Evolutionary conservation across 192 early-diverging fungal species (phyloP).

Genomic region (Backusella tuberculispora): DNA sequence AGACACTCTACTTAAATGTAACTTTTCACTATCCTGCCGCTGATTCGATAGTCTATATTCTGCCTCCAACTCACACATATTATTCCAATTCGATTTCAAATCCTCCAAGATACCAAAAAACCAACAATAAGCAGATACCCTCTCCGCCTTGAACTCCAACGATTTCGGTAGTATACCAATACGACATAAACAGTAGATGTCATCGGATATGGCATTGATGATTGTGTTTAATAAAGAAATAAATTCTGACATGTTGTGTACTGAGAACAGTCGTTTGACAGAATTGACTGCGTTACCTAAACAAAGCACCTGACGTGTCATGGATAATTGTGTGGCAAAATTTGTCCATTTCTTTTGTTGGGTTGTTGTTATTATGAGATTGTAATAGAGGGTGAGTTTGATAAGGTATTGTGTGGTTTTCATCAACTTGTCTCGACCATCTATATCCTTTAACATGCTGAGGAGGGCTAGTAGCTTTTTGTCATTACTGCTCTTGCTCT

Average conservation of each 20-base stretch:
- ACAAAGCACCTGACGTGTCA: conserved; percentile 73
- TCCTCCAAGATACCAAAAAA: conserved; percentile 71
- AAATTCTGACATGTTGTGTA: too few relatives aligned
- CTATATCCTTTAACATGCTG: conserved; percentile 67
- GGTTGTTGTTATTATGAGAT: conserved; percentile 18
- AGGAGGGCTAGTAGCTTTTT: conserved; percentile 46
- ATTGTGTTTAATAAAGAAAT: conserved; percentile 24
- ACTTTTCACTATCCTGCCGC: conserved; percentile 28
- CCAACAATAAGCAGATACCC: conserved; percentile 69
- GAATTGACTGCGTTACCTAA: conserved; percentile 72
- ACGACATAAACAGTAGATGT: conserved; percentile 71
- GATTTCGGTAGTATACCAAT: conserved; percentile 61
- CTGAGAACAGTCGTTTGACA: conserved; percentile 24
- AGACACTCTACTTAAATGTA: conserved; percentile 44
- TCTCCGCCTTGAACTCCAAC: conserved; percentile 56
- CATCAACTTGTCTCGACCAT: conserved; percentile 84
- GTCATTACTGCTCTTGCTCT: not conserved
- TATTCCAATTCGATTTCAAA: conserved; percentile 52
- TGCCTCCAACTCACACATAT: conserved; percentile 30
- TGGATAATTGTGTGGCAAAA: conserved; percentile 71
- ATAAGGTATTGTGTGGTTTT: conserved; percentile 75
- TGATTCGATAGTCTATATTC: conserved; percentile 4
- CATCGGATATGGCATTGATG: conserved; percentile 70
- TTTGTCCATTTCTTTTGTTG: conserved; percentile 36
- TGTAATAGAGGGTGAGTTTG: conserved; percentile 65